Percentiles rank a stretch among this genome's conserved stretches.
phyloP scores from a whole-genome alignment of 2,329 filamentous ascomycete species.

The Colletotrichum trifolii region DNA sequence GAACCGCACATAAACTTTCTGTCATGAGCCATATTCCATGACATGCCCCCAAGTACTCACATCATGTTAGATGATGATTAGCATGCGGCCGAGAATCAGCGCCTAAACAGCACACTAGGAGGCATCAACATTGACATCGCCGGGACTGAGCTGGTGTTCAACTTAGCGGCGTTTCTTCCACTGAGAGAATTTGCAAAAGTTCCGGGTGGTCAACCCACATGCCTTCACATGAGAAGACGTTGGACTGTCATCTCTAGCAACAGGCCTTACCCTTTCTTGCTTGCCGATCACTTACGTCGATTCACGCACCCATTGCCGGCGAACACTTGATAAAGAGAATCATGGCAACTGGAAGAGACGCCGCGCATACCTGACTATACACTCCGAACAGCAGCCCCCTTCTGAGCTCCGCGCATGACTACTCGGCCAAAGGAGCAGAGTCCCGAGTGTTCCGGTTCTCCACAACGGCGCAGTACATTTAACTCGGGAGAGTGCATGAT shows the following conservation, averaged over 20 bases:
- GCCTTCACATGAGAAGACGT: slow-evolving; percentile 9
- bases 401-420: slow-evolving; percentile 1
- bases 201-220: too few relatives aligned
- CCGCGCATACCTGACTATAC: background rate
- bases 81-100: too few relatives aligned
- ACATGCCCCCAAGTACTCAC: too few relatives aligned
- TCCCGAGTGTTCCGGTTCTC: slow-evolving; percentile 21
- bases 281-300: slow-evolving; percentile 10
- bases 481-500: slow-evolving; percentile 8
- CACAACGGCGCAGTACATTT: slow-evolving; percentile 2
- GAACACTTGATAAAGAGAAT: background rate
- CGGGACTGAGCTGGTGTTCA: too few relatives aligned
- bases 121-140: too few relatives aligned
- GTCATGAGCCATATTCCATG: too few relatives aligned
- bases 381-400: background rate
- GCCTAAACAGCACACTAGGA: too few relatives aligned
- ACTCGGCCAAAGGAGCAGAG: slow-evolving; percentile 4
- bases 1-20: too few relatives aligned
- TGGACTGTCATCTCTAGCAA: background rate
- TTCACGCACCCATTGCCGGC: slow-evolving; percentile 3
- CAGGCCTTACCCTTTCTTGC: slow-evolving; percentile 17
- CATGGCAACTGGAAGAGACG: background rate
- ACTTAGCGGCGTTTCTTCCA: too few relatives aligned
- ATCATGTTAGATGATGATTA: too few relatives aligned
- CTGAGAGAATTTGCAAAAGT: too few relatives aligned